Percentiles rank a stretch among this genome's conserved stretches.
Evolutionary conservation across 2,329 filamentous ascomycete species (phyloP).

Genomic region (Neofusicoccum umdonicola): DNA sequence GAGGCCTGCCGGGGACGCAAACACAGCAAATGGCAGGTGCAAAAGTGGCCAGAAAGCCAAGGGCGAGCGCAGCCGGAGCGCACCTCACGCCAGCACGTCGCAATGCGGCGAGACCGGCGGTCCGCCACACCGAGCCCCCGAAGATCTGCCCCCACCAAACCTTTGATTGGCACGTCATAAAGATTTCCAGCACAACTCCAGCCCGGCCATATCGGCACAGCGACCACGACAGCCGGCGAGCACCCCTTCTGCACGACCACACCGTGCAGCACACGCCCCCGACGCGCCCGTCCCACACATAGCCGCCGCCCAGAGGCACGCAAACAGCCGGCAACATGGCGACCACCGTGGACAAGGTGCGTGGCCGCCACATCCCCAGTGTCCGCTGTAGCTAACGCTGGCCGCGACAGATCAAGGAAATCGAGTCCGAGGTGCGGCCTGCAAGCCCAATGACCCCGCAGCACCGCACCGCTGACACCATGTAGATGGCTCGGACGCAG

Average conservation of each 20-base stretch:
- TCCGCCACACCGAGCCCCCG: not conserved
- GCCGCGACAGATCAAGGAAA: conserved; percentile 77
- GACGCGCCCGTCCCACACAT: not conserved
- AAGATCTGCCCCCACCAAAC: conserved; percentile 4
- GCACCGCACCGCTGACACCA: conserved; percentile 18
- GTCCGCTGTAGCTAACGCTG: conserved; percentile 35
- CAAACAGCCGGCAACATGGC: conserved; percentile 64
- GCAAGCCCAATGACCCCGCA: not conserved
- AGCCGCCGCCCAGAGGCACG: not conserved
- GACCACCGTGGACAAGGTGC: conserved; percentile 94
- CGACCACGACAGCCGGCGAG: not conserved
- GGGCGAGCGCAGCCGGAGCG: not conserved
- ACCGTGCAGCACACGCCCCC: not conserved
- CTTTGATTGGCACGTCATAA: conserved; percentile 11
- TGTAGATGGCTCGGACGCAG: conserved; percentile 88
- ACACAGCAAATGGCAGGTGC: not conserved
- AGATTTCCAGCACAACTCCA: not conserved
- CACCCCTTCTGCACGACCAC: conserved; percentile 18
- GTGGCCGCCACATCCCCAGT: conserved; percentile 28
- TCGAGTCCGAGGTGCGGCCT: conserved; percentile 82
- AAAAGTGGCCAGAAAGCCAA: not conserved
- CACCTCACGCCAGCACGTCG: not conserved
- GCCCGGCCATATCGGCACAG: not conserved
- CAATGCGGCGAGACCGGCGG: not conserved
- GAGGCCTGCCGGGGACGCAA: not conserved